Conservation (phyloP, 371 early-diverging fungal species). For the Mortierella polycephala region DNA sequence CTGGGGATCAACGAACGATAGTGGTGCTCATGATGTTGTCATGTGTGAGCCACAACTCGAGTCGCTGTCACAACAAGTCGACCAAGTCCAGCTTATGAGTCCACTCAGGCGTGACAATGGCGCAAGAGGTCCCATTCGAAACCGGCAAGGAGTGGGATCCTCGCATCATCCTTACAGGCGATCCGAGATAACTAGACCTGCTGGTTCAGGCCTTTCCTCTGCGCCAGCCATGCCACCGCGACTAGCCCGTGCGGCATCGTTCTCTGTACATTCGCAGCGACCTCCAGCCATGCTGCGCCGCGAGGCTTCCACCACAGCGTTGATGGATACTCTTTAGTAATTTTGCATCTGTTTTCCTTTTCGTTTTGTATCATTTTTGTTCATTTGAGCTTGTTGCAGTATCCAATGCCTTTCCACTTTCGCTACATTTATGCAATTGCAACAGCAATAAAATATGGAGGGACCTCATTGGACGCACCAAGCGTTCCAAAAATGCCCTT, state of each 20-base stretch:
- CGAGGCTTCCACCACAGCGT: conserved; percentile 12
- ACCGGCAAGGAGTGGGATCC: background rate
- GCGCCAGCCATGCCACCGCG: conserved; percentile 10
- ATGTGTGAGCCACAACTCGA: background rate
- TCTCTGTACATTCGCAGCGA: background rate
- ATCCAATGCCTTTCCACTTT: no score
- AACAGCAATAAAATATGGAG: no score
- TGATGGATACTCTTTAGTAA: conserved; percentile 11
- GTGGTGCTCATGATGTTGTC: no score
- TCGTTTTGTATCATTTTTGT: background rate
- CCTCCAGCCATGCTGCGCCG: conserved; percentile 14
- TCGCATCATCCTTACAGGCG: no score
- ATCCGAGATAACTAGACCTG: background rate
- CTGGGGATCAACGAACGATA: no score
- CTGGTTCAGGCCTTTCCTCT: background rate
- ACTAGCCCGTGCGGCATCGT: conserved; percentile 7
- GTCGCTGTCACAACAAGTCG: conserved; percentile 1
- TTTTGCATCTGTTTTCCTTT: no score
- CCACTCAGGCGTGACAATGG: background rate
- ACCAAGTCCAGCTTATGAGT: conserved; percentile 4
- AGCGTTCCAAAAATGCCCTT: no score
- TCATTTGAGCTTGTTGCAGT: background rate
- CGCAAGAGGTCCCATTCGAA: background rate
- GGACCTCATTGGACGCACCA: no score
- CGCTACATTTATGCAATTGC: no score